phyloP scores from a whole-genome alignment of 2,329 filamentous ascomycete species.

The Cladosporium velox region DNA sequence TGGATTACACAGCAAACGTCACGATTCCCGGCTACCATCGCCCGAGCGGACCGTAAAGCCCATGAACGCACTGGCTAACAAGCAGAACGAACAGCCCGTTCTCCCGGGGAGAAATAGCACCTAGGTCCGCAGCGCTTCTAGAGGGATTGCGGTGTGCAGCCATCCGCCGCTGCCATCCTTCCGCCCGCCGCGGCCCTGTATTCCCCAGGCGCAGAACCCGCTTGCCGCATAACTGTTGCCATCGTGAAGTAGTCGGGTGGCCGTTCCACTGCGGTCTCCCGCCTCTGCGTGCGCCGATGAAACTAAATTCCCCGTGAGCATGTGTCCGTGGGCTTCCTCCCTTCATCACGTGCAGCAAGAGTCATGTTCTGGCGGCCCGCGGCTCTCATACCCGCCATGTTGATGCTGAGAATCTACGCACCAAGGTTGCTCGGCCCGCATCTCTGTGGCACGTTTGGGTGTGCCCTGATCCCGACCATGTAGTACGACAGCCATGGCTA shows the following conservation, averaged over 20 bases:
- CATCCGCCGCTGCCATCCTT: conserved; percentile 6
- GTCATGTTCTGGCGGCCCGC: conserved; percentile 5
- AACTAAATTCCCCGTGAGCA: conserved; percentile 11
- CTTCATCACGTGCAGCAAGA: conserved; percentile 3
- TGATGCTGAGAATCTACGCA: background rate
- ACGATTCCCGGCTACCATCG: background rate
- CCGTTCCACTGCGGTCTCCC: conserved; percentile 9
- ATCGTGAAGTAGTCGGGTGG: conserved; percentile 11
- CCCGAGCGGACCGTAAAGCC: background rate
- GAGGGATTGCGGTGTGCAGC: conserved; percentile 19
- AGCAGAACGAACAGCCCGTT: background rate
- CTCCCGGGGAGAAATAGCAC: background rate
- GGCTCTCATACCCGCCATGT: conserved; percentile 2
- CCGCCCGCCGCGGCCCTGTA: conserved; percentile 19
- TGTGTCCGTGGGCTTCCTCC: background rate
- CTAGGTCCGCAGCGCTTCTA: conserved; percentile 8
- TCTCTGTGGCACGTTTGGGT: conserved; percentile 3
- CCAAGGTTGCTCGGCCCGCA: conserved; percentile 15
- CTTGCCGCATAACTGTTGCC: conserved; percentile 1
- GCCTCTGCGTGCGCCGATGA: conserved; percentile 2
- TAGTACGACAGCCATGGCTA: conserved; percentile 16
- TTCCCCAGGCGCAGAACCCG: conserved; percentile 15
- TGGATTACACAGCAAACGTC: conserved; percentile 12
- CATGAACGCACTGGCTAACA: background rate
- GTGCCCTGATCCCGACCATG: conserved; percentile 14